A percentile compares a stretch with the other conserved stretches of the same genome.
These are phyloP conservation scores for Leishmania lainsoni DNA, from an alignment of 208 protist genomes.

Conservation along the genomic window DNA sequence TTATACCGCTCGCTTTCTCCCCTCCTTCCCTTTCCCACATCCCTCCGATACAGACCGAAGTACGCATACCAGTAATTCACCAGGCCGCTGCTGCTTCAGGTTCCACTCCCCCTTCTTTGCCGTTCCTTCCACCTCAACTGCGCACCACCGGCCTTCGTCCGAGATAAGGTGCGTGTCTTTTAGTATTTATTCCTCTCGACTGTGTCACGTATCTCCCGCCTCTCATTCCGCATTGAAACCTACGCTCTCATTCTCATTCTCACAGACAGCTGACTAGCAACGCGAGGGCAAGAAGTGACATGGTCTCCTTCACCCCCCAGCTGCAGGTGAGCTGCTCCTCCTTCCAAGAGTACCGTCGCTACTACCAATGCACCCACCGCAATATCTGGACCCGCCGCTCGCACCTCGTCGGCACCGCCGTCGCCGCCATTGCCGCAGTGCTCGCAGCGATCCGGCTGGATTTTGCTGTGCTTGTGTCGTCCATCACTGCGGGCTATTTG, in stretches of 20 bases:
- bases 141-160: neutral
- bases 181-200: too few relatives aligned
- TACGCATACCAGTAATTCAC: neutral
- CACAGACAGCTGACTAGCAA: neutral
- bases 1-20: neutral
- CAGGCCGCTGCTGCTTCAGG: neutral
- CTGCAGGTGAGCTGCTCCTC: conserved; percentile 39
- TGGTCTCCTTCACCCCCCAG: conserved; percentile 50
- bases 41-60: neutral
- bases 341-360: conserved; percentile 61
- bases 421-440: conserved; percentile 35
- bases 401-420: conserved; percentile 46
- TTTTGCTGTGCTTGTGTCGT: conserved; percentile 13
- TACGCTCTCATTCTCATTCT: neutral
- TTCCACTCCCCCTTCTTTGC: neutral
- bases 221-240: neutral
- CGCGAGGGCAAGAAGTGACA: too few relatives aligned
- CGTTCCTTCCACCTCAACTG: neutral
- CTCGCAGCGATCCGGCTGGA: conserved; percentile 23
- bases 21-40: neutral
- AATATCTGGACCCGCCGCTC: conserved; percentile 41
- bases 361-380: conserved; percentile 49
- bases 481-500: conserved; percentile 31
- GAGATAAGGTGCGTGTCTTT: neutral
- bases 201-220: too few relatives aligned